Percentiles rank a stretch among this genome's conserved stretches.
Conservation (phyloP, 139 green algal genomes). For the Chloropicon primus region DNA sequence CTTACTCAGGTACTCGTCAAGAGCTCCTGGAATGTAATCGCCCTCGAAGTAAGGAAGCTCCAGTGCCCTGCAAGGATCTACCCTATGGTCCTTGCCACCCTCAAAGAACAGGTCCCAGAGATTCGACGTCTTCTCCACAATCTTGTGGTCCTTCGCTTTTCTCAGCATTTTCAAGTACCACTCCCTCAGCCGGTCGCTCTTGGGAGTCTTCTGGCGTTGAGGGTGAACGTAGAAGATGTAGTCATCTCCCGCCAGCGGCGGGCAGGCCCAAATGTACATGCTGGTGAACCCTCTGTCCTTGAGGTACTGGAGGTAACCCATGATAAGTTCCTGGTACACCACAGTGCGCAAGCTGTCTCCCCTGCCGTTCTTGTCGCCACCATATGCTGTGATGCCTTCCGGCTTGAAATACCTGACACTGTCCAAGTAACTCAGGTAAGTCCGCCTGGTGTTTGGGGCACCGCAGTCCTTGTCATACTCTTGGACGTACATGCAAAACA, state of each 20-base stretch:
- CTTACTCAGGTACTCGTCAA: conserved; percentile 31
- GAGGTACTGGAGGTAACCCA: conserved; percentile 79
- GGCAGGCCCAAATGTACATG: conserved; percentile 94
- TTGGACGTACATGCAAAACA: conserved; percentile 93
- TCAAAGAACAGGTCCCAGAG: conserved; percentile 91
- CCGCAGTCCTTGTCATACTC: conserved; percentile 81
- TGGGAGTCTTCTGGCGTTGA: conserved; percentile 75
- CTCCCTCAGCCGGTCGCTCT: conserved; percentile 43
- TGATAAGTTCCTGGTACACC: conserved; percentile 93
- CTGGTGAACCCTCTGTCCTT: conserved; percentile 69
- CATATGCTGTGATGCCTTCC: conserved; percentile 23
- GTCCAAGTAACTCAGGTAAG: conserved; percentile 96
- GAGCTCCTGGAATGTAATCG: conserved; percentile 94
- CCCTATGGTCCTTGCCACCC: conserved; percentile 53
- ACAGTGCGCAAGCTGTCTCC: conserved; percentile 73
- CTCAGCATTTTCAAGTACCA: conserved; percentile 90
- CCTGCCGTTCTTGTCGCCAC: conserved; percentile 11
- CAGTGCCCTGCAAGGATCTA: conserved; percentile 20
- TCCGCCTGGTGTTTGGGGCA: conserved; percentile 61
- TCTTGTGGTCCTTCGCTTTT: conserved; percentile 40
- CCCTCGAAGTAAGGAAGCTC: conserved; percentile 94
- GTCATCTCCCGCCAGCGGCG: conserved; percentile 60
- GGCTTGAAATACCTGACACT: conserved; percentile 94
- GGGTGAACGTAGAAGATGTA: conserved; percentile 99
- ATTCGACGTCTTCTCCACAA: conserved; percentile 70